Evolutionary conservation across 495 filamentous ascomycete genomes (phyloP).

Genomic region (Chaetomidium leptoderma): DNA sequence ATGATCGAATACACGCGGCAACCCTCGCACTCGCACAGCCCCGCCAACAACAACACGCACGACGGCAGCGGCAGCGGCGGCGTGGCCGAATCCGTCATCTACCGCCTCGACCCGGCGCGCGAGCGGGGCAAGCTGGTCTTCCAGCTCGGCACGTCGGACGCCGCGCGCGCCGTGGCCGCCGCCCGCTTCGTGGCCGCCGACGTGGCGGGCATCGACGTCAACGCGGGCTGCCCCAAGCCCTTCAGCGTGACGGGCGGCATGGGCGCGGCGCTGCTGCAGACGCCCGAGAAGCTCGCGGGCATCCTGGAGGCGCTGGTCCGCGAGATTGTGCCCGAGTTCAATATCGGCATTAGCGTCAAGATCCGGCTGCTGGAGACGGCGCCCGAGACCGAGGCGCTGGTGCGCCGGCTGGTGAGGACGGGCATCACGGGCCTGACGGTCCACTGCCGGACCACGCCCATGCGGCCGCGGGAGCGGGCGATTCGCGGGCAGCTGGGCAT

Average conservation of each 20-base stretch:
- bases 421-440: conserved; percentile 90
- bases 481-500: conserved; percentile 80
- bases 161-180: conserved; percentile 75
- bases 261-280: conserved; percentile 83
- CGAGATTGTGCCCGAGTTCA: conserved; percentile 66
- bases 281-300: conserved; percentile 72
- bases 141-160: conserved; percentile 83
- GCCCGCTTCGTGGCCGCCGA: conserved; percentile 77
- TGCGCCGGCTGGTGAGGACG: conserved; percentile 68
- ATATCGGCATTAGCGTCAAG: conserved; percentile 92
- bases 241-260: conserved; percentile 89
- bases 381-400: conserved; percentile 66
- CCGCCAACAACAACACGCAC: conserved; percentile 28
- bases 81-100: conserved; percentile 68
- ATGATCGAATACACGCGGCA: conserved; percentile 79
- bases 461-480: conserved; percentile 84
- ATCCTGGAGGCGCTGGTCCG: conserved; percentile 78
- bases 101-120: conserved; percentile 69
- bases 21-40: conserved; percentile 61
- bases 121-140: conserved; percentile 75
- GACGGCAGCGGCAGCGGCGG: background rate
- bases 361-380: conserved; percentile 80
- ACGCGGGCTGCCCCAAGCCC: conserved; percentile 94
- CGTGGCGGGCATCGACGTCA: conserved; percentile 92
- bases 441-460: conserved; percentile 92